A percentile compares a stretch with the other conserved stretches of the same genome.
These are phyloP conservation scores for Luffa acutangula DNA, from an alignment of 306 rosid species.

Conservation along the genomic window DNA sequence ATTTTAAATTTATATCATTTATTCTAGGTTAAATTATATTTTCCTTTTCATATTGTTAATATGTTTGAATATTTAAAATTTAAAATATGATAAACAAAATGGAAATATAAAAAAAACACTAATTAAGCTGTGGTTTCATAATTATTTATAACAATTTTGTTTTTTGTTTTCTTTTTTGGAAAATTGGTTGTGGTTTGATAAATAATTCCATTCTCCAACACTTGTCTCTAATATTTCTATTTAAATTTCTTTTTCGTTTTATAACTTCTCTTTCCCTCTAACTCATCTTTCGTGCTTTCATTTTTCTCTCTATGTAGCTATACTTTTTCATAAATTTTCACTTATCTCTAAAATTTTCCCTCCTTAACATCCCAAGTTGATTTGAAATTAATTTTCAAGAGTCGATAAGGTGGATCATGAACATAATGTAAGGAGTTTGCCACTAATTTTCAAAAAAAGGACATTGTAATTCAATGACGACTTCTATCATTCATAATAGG, in stretches of 20 bases:
- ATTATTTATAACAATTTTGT: too few relatives aligned
- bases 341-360: neutral
- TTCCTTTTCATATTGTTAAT: too few relatives aligned
- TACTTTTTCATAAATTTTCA: neutral
- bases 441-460: neutral
- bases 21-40: too few relatives aligned
- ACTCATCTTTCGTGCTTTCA: neutral
- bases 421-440: neutral
- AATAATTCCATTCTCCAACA: neutral
- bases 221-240: too few relatives aligned
- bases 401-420: neutral
- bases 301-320: neutral
- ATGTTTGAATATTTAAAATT: too few relatives aligned
- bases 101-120: too few relatives aligned
- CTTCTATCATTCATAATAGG: slow-evolving; percentile 28
- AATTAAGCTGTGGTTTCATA: too few relatives aligned
- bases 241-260: too few relatives aligned
- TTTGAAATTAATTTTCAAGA: neutral
- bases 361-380: neutral
- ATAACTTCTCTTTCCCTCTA: too few relatives aligned
- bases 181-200: neutral
- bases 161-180: neutral
- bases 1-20: too few relatives aligned
- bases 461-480: neutral
- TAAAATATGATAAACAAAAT: too few relatives aligned